Conservation (phyloP, 2,329 filamentous ascomycete genomes). For the Fusarium buxicola region DNA sequence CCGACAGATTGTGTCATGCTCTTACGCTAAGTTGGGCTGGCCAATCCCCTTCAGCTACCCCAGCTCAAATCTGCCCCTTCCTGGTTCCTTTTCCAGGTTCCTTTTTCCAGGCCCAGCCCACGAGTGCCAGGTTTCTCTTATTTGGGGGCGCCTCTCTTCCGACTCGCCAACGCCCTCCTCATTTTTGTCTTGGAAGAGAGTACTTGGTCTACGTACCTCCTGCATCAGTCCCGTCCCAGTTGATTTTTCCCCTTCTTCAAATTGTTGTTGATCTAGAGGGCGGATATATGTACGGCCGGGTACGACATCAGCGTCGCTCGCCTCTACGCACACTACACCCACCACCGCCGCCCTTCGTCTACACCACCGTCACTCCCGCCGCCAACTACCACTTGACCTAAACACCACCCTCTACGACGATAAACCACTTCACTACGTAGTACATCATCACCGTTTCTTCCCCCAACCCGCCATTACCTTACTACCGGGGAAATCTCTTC, state of each 20-base stretch:
- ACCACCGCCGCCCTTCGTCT: conserved; percentile 30
- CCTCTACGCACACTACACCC: conserved; percentile 37
- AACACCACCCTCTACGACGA: conserved; percentile 37
- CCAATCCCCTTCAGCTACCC: conserved; percentile 47
- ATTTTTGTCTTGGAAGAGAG: no score
- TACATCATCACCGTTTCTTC: conserved; percentile 24
- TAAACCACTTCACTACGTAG: conserved; percentile 30
- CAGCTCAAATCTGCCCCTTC: conserved; percentile 45
- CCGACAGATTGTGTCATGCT: conserved; percentile 52
- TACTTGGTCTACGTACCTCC: no score
- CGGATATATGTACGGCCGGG: conserved; percentile 47
- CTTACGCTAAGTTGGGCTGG: conserved; percentile 39
- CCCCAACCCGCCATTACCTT: conserved; percentile 18
- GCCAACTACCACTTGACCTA: conserved; percentile 39
- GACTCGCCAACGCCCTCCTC: conserved; percentile 3
- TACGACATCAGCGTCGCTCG: conserved; percentile 38
- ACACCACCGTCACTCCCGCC: conserved; percentile 42
- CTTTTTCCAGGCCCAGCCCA: conserved; percentile 25
- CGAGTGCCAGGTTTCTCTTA: conserved; percentile 33
- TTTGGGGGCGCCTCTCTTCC: conserved; percentile 34
- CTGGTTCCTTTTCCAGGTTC: conserved; percentile 39
- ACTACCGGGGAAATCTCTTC: conserved; percentile 13
- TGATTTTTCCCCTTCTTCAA: conserved; percentile 7
- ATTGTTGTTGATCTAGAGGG: conserved; percentile 16
- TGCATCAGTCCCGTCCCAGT: neutral